A percentile compares a stretch with the other conserved stretches of the same genome.
Conservation (phyloP, 495 filamentous ascomycete genomes). For the Podospora comata region DNA sequence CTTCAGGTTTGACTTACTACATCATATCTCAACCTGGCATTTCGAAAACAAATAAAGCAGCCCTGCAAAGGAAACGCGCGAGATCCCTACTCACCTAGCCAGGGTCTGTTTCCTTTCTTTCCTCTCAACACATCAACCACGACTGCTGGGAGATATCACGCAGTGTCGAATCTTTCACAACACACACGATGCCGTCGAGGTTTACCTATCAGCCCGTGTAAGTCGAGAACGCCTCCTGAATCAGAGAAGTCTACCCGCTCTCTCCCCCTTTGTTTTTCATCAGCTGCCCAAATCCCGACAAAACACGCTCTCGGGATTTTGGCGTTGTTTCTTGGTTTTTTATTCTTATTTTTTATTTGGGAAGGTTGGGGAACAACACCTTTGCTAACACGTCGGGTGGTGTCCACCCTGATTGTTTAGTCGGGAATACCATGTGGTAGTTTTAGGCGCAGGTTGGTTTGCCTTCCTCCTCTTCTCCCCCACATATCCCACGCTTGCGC, state of each 20-base stretch:
- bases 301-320: conserved; percentile 5
- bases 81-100: not conserved
- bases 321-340: not conserved
- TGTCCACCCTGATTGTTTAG: conserved; percentile 15
- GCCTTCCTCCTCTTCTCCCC: not conserved
- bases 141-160: too few species aligned
- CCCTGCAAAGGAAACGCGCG: not conserved
- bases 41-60: not conserved
- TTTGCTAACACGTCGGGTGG: conserved; percentile 7
- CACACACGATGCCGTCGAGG: conserved; percentile 29
- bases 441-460: conserved; percentile 36
- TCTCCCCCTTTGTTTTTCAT: not conserved
- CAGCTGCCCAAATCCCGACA: not conserved
- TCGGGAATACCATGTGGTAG: conserved; percentile 38
- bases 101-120: conserved; percentile 12
- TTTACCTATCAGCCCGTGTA: conserved; percentile 34
- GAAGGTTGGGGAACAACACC: not conserved
- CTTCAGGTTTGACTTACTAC: not conserved
- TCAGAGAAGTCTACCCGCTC: not conserved
- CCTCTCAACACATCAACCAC: not conserved
- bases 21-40: not conserved
- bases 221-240: conserved; percentile 5
- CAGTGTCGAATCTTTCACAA: not conserved
- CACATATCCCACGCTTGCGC: not conserved
- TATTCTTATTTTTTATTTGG: not conserved